phyloP scores from a whole-genome alignment of 495 filamentous ascomycete species.

The Glarea lozoyensis region DNA sequence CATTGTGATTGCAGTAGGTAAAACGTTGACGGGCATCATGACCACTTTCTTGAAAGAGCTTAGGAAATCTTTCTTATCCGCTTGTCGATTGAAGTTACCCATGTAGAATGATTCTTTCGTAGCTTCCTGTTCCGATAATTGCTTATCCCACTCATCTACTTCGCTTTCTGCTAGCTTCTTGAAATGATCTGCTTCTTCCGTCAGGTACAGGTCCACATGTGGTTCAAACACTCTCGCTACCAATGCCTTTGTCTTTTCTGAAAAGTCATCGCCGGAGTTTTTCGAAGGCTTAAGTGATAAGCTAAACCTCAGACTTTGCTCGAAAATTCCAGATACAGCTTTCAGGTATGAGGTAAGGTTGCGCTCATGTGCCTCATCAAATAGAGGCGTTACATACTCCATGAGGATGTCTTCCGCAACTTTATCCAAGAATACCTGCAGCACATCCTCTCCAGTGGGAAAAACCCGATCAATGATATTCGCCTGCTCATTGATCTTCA shows the following conservation, averaged over 20 bases:
- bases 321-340: constrained; percentile 79
- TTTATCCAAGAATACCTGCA: constrained; percentile 70
- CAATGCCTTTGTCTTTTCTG: constrained; percentile 46
- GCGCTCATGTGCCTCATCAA: constrained; percentile 79
- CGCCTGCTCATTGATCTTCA: constrained; percentile 77
- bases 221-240: constrained; percentile 73
- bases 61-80: constrained; percentile 92
- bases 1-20: constrained; percentile 42
- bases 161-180: constrained; percentile 62
- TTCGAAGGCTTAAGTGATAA: constrained; percentile 52
- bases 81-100: constrained; percentile 87
- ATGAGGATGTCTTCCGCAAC: constrained; percentile 76
- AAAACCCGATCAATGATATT: constrained; percentile 77
- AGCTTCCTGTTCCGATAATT: constrained; percentile 82
- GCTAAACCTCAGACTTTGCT: constrained; percentile 70
- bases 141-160: constrained; percentile 81
- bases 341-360: constrained; percentile 74
- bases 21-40: constrained; percentile 92
- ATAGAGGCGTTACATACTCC: constrained; percentile 77
- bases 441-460: constrained; percentile 62
- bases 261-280: constrained; percentile 45
- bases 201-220: constrained; percentile 86
- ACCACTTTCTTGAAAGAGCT: constrained; percentile 98
- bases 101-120: constrained; percentile 90
- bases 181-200: constrained; percentile 86